phyloP scores from a whole-genome alignment of 1,284 basidiomycete genomes.

The Boletus mariae region DNA sequence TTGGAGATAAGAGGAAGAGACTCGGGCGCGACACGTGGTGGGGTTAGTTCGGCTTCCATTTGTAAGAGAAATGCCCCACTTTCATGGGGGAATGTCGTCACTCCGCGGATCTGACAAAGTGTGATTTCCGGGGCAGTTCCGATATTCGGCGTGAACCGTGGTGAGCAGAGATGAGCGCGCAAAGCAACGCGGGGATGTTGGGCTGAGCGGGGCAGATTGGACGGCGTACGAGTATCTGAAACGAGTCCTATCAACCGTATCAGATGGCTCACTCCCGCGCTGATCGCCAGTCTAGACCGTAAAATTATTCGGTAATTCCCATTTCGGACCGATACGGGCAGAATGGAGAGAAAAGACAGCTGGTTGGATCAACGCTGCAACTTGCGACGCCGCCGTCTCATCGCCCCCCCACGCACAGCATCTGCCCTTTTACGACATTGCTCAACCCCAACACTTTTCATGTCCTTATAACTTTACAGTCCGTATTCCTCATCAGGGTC shows the following conservation, averaged over 20 bases:
- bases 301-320: neutral
- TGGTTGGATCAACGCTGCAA: neutral
- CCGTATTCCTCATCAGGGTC: slow-evolving; percentile 16
- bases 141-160: slow-evolving; percentile 25
- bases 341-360: too few relatives aligned
- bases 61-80: too few relatives aligned
- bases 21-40: too few relatives aligned
- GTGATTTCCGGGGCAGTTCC: neutral
- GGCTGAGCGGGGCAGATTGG: too few relatives aligned
- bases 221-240: neutral
- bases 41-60: too few relatives aligned
- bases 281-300: neutral
- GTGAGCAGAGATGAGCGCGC: too few relatives aligned
- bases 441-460: slow-evolving; percentile 20
- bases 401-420: slow-evolving; percentile 29
- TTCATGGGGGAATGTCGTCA: too few relatives aligned
- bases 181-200: too few relatives aligned
- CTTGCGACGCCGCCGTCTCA: slow-evolving; percentile 1
- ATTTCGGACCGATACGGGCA: neutral
- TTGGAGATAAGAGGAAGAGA: slow-evolving; percentile 28
- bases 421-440: slow-evolving; percentile 23
- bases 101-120: too few relatives aligned
- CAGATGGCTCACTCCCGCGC: slow-evolving; percentile 17
- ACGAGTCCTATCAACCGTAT: slow-evolving; percentile 27
- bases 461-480: neutral